These are phyloP conservation scores for Ophiostoma fasciatum DNA, from an alignment of 2,329 filamentous ascomycete genomes.

Conservation along the genomic window DNA sequence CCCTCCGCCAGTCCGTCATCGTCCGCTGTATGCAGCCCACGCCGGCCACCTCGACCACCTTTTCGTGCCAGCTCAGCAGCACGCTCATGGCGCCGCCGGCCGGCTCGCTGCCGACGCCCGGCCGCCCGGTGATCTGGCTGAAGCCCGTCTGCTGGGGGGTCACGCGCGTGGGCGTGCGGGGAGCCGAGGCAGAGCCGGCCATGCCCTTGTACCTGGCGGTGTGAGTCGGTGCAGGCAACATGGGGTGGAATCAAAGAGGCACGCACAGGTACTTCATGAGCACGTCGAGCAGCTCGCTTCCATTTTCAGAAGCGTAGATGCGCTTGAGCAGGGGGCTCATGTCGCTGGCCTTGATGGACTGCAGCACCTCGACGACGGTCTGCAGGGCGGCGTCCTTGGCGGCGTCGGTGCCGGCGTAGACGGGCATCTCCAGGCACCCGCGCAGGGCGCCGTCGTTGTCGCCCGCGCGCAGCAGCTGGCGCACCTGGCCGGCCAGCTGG, in stretches of 20 bases:
- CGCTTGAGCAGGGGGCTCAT: conserved; percentile 80
- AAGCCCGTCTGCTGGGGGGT: conserved; percentile 77
- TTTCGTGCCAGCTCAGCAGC: conserved; percentile 95
- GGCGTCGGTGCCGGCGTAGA: conserved; percentile 47
- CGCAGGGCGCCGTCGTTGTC: conserved; percentile 78
- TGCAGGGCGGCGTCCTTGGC: conserved; percentile 70
- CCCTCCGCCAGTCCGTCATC: conserved; percentile 92
- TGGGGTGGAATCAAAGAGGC: background rate
- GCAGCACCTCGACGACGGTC: conserved; percentile 82
- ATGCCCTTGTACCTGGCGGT: conserved; percentile 73
- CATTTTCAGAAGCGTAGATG: conserved; percentile 65
- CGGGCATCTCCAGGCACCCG: conserved; percentile 71
- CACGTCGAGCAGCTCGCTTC: conserved; percentile 75
- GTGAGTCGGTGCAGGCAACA: background rate
- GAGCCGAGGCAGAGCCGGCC: conserved; percentile 30
- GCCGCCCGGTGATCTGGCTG: conserved; percentile 55
- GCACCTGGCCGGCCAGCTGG: conserved; percentile 62
- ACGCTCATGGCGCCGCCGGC: conserved; percentile 91
- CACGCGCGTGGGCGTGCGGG: conserved; percentile 29
- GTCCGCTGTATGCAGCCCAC: conserved; percentile 81
- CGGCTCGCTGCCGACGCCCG: conserved; percentile 43
- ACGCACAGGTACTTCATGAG: conserved; percentile 95
- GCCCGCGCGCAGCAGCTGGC: conserved; percentile 74
- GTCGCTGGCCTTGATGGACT: conserved; percentile 90
- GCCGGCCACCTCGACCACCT: conserved; percentile 87